Percentiles rank a stretch among this genome's conserved stretches.
These are phyloP conservation scores for Phaeoacremonium minimum DNA, from an alignment of 2,329 filamentous ascomycete species.

Conservation along the genomic window DNA sequence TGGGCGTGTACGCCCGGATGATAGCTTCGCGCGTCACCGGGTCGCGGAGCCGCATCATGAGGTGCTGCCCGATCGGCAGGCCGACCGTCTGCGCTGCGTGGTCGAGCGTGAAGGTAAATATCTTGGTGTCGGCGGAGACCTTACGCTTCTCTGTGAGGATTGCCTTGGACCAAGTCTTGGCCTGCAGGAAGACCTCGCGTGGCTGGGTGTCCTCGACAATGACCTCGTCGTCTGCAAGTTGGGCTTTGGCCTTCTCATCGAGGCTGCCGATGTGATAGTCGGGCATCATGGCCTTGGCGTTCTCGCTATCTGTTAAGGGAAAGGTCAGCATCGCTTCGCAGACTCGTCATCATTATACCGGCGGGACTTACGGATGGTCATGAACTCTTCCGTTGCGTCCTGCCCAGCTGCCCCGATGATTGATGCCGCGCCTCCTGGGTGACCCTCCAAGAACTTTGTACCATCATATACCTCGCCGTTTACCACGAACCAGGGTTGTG, in stretches of 20 bases:
- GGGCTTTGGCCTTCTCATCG: constrained; percentile 51
- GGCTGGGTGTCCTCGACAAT: constrained; percentile 32
- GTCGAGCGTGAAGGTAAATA: constrained; percentile 78
- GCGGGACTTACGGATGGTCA: constrained; percentile 73
- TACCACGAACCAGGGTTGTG: constrained; percentile 81
- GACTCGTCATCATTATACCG: background rate
- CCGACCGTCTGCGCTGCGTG: constrained; percentile 67
- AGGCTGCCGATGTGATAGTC: constrained; percentile 80
- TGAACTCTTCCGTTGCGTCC: constrained; percentile 83
- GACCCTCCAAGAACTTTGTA: constrained; percentile 71
- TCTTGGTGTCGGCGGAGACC: constrained; percentile 72
- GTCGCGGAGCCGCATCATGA: constrained; percentile 78
- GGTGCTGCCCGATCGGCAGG: constrained; percentile 78
- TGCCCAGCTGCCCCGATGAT: constrained; percentile 79
- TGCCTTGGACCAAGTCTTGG: constrained; percentile 70
- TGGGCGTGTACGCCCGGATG: constrained; percentile 83
- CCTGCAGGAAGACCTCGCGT: constrained; percentile 63
- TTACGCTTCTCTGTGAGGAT: constrained; percentile 62
- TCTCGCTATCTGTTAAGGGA: constrained; percentile 70
- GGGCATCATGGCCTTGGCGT: constrained; percentile 85
- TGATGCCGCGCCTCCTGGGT: constrained; percentile 82
- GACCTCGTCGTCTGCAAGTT: constrained; percentile 40
- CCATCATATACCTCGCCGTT: constrained; percentile 88
- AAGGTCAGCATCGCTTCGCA: constrained; percentile 16
- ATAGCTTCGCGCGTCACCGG: constrained; percentile 66